These are phyloP conservation scores for Lavandula angustifolia DNA, from an alignment of 257 asterid genomes.

Conservation along the genomic window DNA sequence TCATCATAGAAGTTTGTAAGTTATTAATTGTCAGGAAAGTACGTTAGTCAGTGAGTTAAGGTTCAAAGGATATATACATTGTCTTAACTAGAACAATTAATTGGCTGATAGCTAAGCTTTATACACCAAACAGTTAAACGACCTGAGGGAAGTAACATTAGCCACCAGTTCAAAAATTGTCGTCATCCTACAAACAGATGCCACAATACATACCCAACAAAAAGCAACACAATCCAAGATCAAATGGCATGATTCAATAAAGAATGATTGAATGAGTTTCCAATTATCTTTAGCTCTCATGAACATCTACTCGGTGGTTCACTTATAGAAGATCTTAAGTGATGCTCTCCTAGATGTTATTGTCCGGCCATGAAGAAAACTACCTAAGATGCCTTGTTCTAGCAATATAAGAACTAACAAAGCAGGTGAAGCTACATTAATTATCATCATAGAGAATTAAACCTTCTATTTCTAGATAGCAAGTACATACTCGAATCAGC, in stretches of 20 bases:
- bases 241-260: background rate
- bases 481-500: slow-evolving; percentile 40
- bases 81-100: background rate
- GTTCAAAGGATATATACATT: background rate
- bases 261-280: background rate
- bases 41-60: background rate
- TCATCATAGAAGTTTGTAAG: slow-evolving; percentile 1
- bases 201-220: background rate
- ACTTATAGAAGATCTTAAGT: slow-evolving; percentile 29
- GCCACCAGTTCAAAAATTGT: background rate
- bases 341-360: background rate
- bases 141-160: background rate
- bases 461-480: slow-evolving; percentile 1
- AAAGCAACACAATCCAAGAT: background rate
- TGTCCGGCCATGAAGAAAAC: background rate
- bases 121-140: background rate
- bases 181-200: background rate
- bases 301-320: background rate
- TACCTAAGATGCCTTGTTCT: background rate
- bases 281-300: background rate
- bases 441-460: background rate
- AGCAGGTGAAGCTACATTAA: slow-evolving; percentile 6
- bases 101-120: background rate
- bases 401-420: background rate
- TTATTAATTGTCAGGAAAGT: background rate